Percentiles rank a stretch among this genome's conserved stretches.
Evolutionary conservation across 169 alveolate species (phyloP).

Genomic region (Eimeria acervulina): DNA sequence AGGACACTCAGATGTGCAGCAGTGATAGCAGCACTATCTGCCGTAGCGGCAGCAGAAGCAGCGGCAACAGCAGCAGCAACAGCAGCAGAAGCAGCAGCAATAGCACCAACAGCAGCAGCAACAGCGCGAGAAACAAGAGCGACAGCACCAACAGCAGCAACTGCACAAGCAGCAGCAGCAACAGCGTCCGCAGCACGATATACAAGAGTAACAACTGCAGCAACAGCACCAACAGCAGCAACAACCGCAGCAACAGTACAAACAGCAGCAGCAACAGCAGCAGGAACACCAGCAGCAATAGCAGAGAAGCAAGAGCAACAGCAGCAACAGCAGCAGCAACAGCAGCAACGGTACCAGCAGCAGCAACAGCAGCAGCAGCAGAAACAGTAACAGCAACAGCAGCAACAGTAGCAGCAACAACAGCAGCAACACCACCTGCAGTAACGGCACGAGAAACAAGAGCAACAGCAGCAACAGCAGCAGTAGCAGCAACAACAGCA

Average conservation of each 20-base stretch:
- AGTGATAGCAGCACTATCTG: too few species aligned
- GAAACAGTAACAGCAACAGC: too few species aligned
- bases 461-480: too few species aligned
- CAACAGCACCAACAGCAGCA: constrained; percentile 46
- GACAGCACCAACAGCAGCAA: background rate
- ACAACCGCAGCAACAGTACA: background rate
- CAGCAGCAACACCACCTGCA: too few species aligned
- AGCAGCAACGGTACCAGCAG: constrained; percentile 34
- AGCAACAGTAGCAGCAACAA: too few species aligned
- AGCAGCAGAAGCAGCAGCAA: background rate
- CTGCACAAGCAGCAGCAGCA: too few species aligned
- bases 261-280: constrained; percentile 50
- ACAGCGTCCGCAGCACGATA: too few species aligned
- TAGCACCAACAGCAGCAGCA: constrained; percentile 32
- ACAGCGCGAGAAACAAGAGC: background rate
- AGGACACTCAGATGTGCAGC: too few species aligned
- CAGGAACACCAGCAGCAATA: constrained; percentile 10
- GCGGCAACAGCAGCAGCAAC: background rate
- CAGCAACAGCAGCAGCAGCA: background rate
- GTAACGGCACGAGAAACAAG: too few species aligned
- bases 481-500: too few species aligned
- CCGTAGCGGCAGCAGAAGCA: background rate
- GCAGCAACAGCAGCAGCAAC: constrained; percentile 15
- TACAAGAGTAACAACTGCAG: constrained; percentile 43
- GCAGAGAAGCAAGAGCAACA: constrained; percentile 11